Evolutionary conservation across 2,329 filamentous ascomycete species (phyloP).

Genomic region (Cercospora canescens): DNA sequence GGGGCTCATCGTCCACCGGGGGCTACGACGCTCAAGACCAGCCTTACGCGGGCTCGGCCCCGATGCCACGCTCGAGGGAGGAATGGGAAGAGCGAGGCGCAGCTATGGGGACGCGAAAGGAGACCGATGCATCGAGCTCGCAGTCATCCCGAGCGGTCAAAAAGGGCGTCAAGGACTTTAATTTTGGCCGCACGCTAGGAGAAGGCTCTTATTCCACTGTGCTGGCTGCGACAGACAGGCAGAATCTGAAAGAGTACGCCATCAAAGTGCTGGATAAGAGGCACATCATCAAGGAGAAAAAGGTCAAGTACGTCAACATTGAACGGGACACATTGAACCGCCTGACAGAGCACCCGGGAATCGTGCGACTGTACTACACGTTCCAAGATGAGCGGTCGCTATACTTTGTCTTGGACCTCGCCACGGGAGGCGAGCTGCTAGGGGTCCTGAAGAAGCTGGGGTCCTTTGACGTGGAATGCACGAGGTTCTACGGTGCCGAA

Average conservation of each 20-base stretch:
- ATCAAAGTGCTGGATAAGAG: slow-evolving; percentile 98
- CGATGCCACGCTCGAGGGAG: slow-evolving; percentile 66
- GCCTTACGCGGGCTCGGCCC: slow-evolving; percentile 45
- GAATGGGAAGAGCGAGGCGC: slow-evolving; percentile 96
- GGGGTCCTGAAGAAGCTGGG: slow-evolving; percentile 92
- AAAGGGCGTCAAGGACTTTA: slow-evolving; percentile 96
- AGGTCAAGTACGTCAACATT: slow-evolving; percentile 99
- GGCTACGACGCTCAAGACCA: slow-evolving; percentile 27
- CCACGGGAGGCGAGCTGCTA: slow-evolving; percentile 86
- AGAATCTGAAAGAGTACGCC: slow-evolving; percentile 93
- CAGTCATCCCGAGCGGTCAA: slow-evolving; percentile 82
- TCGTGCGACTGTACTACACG: slow-evolving; percentile 96
- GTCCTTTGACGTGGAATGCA: slow-evolving; percentile 93
- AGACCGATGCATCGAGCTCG: slow-evolving; percentile 76
- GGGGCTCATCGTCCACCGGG: slow-evolving; percentile 24
- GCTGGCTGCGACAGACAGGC: slow-evolving; percentile 85
- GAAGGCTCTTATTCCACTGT: slow-evolving; percentile 99
- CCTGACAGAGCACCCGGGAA: slow-evolving; percentile 92
- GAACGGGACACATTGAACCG: slow-evolving; percentile 98
- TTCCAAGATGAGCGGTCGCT: slow-evolving; percentile 96
- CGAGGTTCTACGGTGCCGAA: slow-evolving; percentile 89
- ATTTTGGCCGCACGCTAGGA: slow-evolving; percentile 84
- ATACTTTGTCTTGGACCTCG: slow-evolving; percentile 95
- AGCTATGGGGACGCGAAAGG: slow-evolving; percentile 78
- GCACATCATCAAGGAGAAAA: slow-evolving; percentile 99